These are phyloP conservation scores for Tetraselmis chui DNA, from an alignment of 139 green algal species.

Conservation along the genomic window DNA sequence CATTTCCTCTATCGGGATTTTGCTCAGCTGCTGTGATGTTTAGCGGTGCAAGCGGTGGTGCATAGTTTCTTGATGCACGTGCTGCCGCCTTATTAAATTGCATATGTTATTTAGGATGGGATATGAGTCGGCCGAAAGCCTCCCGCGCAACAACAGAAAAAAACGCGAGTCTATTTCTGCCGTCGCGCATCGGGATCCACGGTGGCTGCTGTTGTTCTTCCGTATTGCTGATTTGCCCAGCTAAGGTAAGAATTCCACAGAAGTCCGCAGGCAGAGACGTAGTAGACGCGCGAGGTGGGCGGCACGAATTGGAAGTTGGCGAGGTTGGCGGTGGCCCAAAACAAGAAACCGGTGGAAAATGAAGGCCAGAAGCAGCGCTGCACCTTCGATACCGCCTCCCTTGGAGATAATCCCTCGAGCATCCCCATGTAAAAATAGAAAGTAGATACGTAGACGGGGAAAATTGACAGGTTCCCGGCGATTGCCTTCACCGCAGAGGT, in stretches of 20 bases:
- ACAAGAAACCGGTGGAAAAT: conserved; percentile 28
- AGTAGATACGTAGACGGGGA: conserved; percentile 30
- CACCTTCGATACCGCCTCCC: conserved; percentile 18
- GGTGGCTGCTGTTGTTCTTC: too few relatives aligned
- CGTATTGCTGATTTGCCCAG: conserved; percentile 3
- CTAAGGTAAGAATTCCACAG: conserved; percentile 49
- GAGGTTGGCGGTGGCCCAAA: conserved; percentile 56
- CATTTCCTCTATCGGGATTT: too few relatives aligned
- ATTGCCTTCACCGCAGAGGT: conserved; percentile 28
- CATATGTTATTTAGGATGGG: too few relatives aligned
- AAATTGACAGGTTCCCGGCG: conserved; percentile 43
- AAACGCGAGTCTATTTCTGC: too few relatives aligned
- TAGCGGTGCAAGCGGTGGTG: too few relatives aligned
- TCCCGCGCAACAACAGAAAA: too few relatives aligned
- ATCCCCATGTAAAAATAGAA: conserved; percentile 45
- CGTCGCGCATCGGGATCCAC: too few relatives aligned
- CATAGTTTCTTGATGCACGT: too few relatives aligned
- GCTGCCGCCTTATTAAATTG: too few relatives aligned
- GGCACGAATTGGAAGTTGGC: conserved; percentile 53
- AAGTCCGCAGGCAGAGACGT: conserved; percentile 36
- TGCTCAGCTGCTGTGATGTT: too few relatives aligned
- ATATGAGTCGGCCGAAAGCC: too few relatives aligned
- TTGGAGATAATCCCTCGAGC: conserved; percentile 31
- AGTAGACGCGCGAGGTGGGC: conserved; percentile 30
- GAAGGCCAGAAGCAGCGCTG: conserved; percentile 14